Base-by-base conservation (phyloP, 2,329 filamentous ascomycete species). In the Fusarium chlamydosporum region DNA sequence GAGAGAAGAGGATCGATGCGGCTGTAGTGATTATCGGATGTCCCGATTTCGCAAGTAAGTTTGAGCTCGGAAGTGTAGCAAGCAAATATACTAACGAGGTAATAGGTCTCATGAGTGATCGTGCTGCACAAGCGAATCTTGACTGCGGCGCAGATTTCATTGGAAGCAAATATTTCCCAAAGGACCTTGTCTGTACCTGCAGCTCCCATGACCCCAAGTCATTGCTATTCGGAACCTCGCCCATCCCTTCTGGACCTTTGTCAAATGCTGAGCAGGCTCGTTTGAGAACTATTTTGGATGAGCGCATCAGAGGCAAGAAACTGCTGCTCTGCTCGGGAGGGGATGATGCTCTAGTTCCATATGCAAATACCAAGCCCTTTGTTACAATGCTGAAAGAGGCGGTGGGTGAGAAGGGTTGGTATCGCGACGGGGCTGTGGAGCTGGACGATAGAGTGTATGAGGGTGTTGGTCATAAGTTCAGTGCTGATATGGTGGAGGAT, bases 1-100 rank as follows among this genome's bases (percentile, higher is more conserved):
- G 88, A 37, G 94, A 98, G 63, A 88, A 90, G 18, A 86, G 94
- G 67, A 86, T 98, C 56, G 90, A 85, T n/a, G 90, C 92, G 0
- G 94, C 88, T 1, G 89, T 97, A 9, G 85, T 92, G 4, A 86
- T 97, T 26, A 92, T 98, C 54, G 96, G 95, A 2, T 97, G 94
- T 78, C 93, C 94, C 1, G 95, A 99, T 79, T 97, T 92, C 74
- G 88, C 90, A 67, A 84, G 92, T 88, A 72, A 81, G 77, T 38
- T 29, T 6, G 27, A 12, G 3, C 2, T 29, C 9, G 6, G 16
- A 29, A 16, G 4, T 8, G 16, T 16, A n/a, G 12, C 5, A 37
- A 13, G 10, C 23, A 23, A 15, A 9, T 10, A 26, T 41, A 18
- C 52, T 70, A 23, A 43, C 37, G 23, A 27, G 8, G 20, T 38